Conservation (phyloP, 495 filamentous ascomycete species). For the Cercophora samala region DNA sequence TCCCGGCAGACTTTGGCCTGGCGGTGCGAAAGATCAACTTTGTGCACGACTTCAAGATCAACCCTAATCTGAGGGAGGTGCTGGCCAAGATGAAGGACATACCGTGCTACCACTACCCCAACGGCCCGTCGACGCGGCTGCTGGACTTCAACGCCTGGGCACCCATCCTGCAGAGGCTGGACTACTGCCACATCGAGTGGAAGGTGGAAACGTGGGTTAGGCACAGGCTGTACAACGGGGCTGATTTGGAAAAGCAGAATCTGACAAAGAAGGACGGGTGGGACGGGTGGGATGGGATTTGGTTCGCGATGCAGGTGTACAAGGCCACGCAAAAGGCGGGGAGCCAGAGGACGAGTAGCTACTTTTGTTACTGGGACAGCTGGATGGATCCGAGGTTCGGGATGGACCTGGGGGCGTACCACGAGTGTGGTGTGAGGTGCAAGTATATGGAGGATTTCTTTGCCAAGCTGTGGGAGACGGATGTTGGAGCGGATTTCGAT, state of each 20-base stretch:
- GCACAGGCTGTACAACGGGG: not conserved
- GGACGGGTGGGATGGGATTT: not conserved
- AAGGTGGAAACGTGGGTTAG: not conserved
- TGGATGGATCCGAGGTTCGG: not conserved
- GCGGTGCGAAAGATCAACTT: not conserved
- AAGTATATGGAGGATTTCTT: not conserved
- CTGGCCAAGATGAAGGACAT: not conserved
- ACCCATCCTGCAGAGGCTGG: not conserved
- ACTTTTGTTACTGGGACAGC: not conserved
- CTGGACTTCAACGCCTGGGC: not conserved
- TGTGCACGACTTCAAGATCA: not conserved
- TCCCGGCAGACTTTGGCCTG: not conserved
- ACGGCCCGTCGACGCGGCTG: not conserved
- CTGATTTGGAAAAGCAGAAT: not conserved
- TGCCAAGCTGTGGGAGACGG: constrained; percentile 1
- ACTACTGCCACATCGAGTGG: not conserved
- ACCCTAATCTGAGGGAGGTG: not conserved
- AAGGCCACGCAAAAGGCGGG: not conserved
- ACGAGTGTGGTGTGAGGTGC: not conserved
- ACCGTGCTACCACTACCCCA: not conserved
- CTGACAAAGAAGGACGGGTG: not conserved
- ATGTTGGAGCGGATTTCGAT: not conserved
- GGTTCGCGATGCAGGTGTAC: not conserved
- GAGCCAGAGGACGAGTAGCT: not conserved
- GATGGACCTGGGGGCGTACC: not conserved